Percentiles rank a stretch among this genome's conserved stretches.
Evolutionary conservation across 1,284 basidiomycete genomes (phyloP).

Genomic region (Cerrena zonata): DNA sequence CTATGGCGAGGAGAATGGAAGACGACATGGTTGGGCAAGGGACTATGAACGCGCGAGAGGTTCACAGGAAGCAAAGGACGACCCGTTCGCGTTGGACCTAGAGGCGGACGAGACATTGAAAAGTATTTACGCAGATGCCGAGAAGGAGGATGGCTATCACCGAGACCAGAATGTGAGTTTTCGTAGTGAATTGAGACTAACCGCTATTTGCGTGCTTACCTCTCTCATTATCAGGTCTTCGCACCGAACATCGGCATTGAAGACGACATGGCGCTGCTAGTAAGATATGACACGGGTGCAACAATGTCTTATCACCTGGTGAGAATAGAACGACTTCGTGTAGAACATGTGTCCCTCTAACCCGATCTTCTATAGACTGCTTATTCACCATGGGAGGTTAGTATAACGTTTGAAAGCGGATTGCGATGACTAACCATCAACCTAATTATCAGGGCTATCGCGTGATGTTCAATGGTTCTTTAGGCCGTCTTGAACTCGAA

Average conservation of each 20-base stretch:
- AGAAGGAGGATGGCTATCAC: slow-evolving; percentile 40
- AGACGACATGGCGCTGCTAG: slow-evolving; percentile 50
- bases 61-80: slow-evolving; percentile 37
- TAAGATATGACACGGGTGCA: slow-evolving; percentile 43
- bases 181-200: neutral
- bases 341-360: neutral
- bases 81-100: slow-evolving; percentile 48
- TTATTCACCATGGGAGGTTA: slow-evolving; percentile 38
- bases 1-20: slow-evolving; percentile 44
- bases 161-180: slow-evolving; percentile 36
- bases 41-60: slow-evolving; percentile 42
- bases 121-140: slow-evolving; percentile 41
- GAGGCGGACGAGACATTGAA: slow-evolving; percentile 42
- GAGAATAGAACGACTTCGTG: slow-evolving; percentile 7
- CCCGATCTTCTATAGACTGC: slow-evolving; percentile 25
- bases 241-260: slow-evolving; percentile 48
- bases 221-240: slow-evolving; percentile 37
- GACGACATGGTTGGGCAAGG: slow-evolving; percentile 44
- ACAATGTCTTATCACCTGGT: slow-evolving; percentile 52
- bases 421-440: slow-evolving; percentile 5
- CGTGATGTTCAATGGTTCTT: slow-evolving; percentile 51
- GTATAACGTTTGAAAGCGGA: neutral
- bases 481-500: slow-evolving; percentile 48
- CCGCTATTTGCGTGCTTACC: neutral
- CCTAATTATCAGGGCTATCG: slow-evolving; percentile 33